Percentiles rank a stretch among this genome's conserved stretches.
phyloP scores from a whole-genome alignment of 1,139 yeast species.

The Suhomyces bolitotheri region DNA sequence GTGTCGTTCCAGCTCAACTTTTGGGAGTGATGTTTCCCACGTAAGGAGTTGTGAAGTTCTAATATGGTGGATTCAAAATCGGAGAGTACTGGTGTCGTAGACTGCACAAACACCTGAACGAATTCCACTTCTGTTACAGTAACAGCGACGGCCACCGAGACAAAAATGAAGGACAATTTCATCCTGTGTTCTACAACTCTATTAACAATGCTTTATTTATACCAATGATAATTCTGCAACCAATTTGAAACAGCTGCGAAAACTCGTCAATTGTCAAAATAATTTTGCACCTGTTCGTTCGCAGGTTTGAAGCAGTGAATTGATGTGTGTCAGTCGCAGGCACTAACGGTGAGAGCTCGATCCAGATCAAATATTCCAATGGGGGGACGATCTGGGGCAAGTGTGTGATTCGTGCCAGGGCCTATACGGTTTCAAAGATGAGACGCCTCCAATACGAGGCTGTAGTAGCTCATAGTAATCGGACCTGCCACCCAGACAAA shows the following conservation, averaged over 20 bases:
- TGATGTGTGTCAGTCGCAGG: no score
- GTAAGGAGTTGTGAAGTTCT: constrained; percentile 31
- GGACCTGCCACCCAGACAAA: no score
- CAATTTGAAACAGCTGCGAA: constrained; percentile 4
- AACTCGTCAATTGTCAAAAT: neutral
- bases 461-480: no score
- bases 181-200: neutral
- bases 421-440: no score
- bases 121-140: constrained; percentile 21
- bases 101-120: constrained; percentile 17
- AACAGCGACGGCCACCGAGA: constrained; percentile 1
- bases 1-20: constrained; percentile 33
- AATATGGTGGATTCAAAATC: constrained; percentile 15
- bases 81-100: neutral
- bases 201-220: no score
- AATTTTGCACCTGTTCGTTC: no score
- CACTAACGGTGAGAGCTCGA: no score
- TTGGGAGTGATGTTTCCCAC: constrained; percentile 32
- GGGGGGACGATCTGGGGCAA: no score
- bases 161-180: neutral
- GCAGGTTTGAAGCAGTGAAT: no score
- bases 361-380: no score
- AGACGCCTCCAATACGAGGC: no score
- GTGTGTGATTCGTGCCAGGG: no score
- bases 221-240: neutral